Base-by-base conservation (phyloP, 768 basidiomycete species). In the Termitomyces sp. region DNA sequence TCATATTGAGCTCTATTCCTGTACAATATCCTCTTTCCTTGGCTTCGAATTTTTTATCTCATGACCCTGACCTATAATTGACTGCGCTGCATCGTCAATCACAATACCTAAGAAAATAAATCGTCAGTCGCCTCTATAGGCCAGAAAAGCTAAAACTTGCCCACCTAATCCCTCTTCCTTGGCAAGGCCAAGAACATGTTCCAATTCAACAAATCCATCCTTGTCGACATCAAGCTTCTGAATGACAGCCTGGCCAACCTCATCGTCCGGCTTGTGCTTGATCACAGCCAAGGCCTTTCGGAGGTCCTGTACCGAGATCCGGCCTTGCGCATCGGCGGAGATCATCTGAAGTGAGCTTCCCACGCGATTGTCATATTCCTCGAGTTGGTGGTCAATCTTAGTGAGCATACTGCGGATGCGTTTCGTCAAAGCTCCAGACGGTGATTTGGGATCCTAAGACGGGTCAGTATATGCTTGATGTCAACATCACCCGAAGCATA, bases 1-100 rank as follows among this genome's bases (percentile, higher is more conserved):
- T 34, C 5, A 34, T 34, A 46, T 58, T 21, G 41, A 25, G 57
- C 57, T 68, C 67, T 72, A 79, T 66, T 91, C 89, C 68, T 90
- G 86, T 40, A 97, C 85, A 63, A 98, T 96, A 68, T 98, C 95
- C 76, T 97, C 96, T 74, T 96, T 94, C 68, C 92, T 83, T n/a
- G 94, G 92, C 67, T 77, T 81, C 23, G 81, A 79, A 63, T 88
- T 83, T 71, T 88, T 88, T 58, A 95, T 78, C 70, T 95, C 92
- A 54, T 78, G 81, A 30, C 92, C 88, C 68, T 92, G 89, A 30
- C 91, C 88, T 42, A 95, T 83, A 61, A 96, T 77, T 11, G 83
- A 83, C 72, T 89, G 82, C 3, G 89, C 92, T 57, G 88, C 88
- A 62, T 92, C 92, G 64, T 93, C 93, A 52, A 95, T 74, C 39